A percentile compares a stretch with the other conserved stretches of the same genome.
phyloP scores from a whole-genome alignment of 169 alveolate species.

The Cryptosporidium ubiquitum region DNA sequence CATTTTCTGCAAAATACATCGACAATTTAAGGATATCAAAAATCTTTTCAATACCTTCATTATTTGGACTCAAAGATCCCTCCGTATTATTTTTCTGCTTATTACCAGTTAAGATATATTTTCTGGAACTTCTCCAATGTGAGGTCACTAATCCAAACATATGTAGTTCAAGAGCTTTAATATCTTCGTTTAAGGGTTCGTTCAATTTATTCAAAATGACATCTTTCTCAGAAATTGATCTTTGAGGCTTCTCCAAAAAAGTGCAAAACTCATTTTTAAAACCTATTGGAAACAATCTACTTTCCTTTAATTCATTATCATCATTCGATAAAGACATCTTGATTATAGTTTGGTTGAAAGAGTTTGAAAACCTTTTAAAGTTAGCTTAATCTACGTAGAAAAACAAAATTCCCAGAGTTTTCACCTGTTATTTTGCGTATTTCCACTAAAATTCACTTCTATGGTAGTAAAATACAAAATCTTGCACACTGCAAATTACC shows the following conservation, averaged over 20 bases:
- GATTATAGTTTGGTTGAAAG: neutral
- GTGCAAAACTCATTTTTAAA: constrained; percentile 67
- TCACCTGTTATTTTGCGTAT: neutral
- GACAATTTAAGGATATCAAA: constrained; percentile 56
- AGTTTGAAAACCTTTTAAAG: neutral
- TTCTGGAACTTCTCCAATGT: constrained; percentile 62
- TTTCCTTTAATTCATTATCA: neutral
- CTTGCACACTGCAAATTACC: neutral
- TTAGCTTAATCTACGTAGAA: no score
- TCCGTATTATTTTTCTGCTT: neutral
- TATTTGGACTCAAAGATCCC: constrained; percentile 1
- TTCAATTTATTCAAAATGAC: constrained; percentile 20
- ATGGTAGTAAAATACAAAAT: no score
- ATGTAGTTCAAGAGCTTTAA: constrained; percentile 53
- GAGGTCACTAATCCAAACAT: constrained; percentile 70
- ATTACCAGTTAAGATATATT: neutral
- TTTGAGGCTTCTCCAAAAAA: constrained; percentile 49
- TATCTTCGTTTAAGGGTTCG: constrained; percentile 68
- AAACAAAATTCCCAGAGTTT: neutral
- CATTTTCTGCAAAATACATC: constrained; percentile 48
- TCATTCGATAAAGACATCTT: neutral
- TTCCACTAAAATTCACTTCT: neutral
- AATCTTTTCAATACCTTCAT: constrained; percentile 22
- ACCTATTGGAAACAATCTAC: constrained; percentile 41
- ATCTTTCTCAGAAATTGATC: neutral